Base-by-base conservation (phyloP, 768 basidiomycete species). In the Agrocybe pediades region DNA sequence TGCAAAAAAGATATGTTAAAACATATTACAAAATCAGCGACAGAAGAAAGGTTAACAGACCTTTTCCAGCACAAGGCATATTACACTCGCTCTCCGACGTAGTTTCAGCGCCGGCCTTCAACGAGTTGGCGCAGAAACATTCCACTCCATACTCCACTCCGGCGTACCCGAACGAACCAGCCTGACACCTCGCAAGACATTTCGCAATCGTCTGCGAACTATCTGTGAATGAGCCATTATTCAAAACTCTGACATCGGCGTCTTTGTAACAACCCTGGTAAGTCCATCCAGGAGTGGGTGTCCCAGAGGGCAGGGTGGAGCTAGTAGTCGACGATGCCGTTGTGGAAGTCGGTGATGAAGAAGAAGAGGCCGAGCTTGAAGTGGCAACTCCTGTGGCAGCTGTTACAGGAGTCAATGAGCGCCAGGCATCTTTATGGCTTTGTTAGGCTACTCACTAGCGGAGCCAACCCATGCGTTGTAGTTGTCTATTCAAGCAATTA, bases 401-500 rank as follows among this genome's bases (percentile, higher is more conserved):
- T 36, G n/a, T 36, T 5, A 36, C 33, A 13, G 11, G 33, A 36
- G 33, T n/a, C 13, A n/a, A 36, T 36, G 11, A 36, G 33, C 33
- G 11, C 11, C 11, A 36, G 33, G n/a, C 9, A 25, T 46, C 16
- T 41, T 15, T 15, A 3, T 36, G 3, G 33, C 33, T 11, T 3
- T 15, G 33, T 11, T 36, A 13, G 29, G n/a, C n/a, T 20, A 67
- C 72, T 53, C 51, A 76, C 76, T 66, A 5, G 76, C 77, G 49
- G 72, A 72, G n/a, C 81, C 80, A 33, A 80, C 81, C 64, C 76
- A 86, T 0, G 77, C 83, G 61, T 86, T 88, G 66, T 79, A 87
- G 60, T 87, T 87, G 65, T 87, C 85, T 74, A 21, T 43, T n/a
- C n/a, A n/a, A n/a, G n/a, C n/a, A n/a, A 44, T 36, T 30, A 16